Base-by-base conservation (phyloP, 2,329 filamentous ascomycete genomes). In the Aureobasidium sp. region DNA sequence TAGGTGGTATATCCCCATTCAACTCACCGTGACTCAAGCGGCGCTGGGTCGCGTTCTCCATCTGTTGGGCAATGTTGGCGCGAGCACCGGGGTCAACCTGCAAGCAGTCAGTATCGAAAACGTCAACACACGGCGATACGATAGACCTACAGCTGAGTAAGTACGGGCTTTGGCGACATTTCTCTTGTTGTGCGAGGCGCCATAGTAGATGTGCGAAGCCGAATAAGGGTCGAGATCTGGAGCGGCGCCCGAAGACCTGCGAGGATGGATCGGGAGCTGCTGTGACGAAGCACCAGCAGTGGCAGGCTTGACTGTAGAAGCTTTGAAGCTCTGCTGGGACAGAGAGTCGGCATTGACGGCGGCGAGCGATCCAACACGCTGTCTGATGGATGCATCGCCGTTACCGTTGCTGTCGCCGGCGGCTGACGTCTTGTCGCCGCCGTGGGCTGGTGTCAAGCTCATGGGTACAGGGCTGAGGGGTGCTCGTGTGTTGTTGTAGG, bases 151-250 rank as follows among this genome's bases (percentile, higher is more conserved):
- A 64, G 81, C 77, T 39, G 82, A 84, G 69, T 82, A 82, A 5
- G 82, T 82, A 64, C 83, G 76, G 50, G 74, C 74, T 61, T 80
- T 76, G 64, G 75, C 74, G 59, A 76, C 72, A 69, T 80, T 78
- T 65, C 76, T 74, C 68, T 76, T 76, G 65, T 74, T 71, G 65
- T 80, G 76, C 63, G 78, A 77, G 57, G 81, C 76, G 66, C 83
- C 82, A 74, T 86, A 86, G 73, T 86, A 86, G 66, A 84, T 73
- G 64, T 82, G 78, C 9, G 84, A 78, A 43, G 82, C 76, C 41
- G 83, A 82, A 68, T 80, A 82, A 5, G 84, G 84, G 71, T 86
- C 84, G 66, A 78, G 70, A 63, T 75, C 74, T 44, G 46, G 7
- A 12, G 57, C 57, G 8, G 57, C 57, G 59, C 69, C 66, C 17